These are phyloP conservation scores for Talaromyces sp. DNA, from an alignment of 2,329 filamentous ascomycete species.

Conservation along the genomic window DNA sequence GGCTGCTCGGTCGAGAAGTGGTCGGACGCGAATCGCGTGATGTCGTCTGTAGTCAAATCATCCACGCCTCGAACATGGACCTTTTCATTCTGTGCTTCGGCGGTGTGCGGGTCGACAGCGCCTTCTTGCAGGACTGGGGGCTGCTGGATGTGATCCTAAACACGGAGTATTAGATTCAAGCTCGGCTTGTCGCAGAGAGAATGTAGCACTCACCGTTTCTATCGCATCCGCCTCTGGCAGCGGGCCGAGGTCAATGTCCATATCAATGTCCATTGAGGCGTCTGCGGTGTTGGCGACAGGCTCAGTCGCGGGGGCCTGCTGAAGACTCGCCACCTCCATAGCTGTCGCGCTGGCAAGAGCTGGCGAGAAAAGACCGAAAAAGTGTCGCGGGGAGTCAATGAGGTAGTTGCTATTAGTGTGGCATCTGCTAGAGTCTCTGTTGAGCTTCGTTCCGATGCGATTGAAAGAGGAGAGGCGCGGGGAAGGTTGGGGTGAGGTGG, in stretches of 20 bases:
- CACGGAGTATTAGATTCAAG: not conserved
- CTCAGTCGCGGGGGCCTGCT: slow-evolving; percentile 12
- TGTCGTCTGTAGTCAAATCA: slow-evolving; percentile 71
- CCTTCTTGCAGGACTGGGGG: slow-evolving; percentile 16
- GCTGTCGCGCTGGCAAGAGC: not conserved
- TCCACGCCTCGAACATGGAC: slow-evolving; percentile 82
- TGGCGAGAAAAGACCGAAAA: slow-evolving; percentile 1
- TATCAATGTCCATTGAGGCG: slow-evolving; percentile 63
- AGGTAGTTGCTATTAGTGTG: not conserved
- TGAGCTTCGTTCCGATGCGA: not conserved
- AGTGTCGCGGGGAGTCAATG: not conserved
- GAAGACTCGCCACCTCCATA: slow-evolving; percentile 18
- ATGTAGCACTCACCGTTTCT: slow-evolving; percentile 23
- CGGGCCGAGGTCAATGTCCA: slow-evolving; percentile 58
- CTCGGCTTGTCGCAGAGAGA: not conserved
- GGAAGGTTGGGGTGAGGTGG: not conserved
- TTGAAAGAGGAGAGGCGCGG: not conserved
- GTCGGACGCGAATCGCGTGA: slow-evolving; percentile 67
- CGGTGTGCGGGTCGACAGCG: slow-evolving; percentile 22
- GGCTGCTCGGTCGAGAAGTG: slow-evolving; percentile 56
- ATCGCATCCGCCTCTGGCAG: slow-evolving; percentile 39
- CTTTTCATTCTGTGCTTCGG: slow-evolving; percentile 50
- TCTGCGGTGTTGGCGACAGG: slow-evolving; percentile 21
- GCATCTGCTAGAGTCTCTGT: not conserved
- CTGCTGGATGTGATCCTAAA: slow-evolving; percentile 19